phyloP scores from a whole-genome alignment of 345 rosid genomes.

The Noccaea bulbosa region DNA sequence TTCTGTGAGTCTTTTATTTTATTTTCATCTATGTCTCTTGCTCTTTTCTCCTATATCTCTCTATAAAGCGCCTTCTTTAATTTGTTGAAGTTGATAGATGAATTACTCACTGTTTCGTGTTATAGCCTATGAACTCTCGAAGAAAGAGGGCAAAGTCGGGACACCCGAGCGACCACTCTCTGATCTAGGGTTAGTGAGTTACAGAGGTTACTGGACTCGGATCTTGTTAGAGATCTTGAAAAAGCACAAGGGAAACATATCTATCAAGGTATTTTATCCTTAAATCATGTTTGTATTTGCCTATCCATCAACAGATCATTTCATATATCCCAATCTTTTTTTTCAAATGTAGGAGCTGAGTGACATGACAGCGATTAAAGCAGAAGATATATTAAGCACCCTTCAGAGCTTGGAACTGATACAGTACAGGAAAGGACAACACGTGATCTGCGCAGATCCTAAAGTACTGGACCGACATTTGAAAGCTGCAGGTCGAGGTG shows the following conservation, averaged over 20 bases:
- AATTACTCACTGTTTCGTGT: not conserved
- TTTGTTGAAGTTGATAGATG: not conserved
- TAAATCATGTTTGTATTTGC: not conserved
- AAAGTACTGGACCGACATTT: constrained; percentile 96
- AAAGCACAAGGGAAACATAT: constrained; percentile 96
- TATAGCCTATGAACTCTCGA: constrained; percentile 96
- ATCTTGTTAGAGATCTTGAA: constrained; percentile 94
- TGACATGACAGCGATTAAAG: constrained; percentile 98
- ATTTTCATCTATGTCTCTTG: not conserved
- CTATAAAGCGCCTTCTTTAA: not conserved
- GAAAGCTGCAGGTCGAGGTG: constrained; percentile 97
- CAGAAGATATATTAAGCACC: constrained; percentile 90
- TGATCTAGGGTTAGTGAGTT: constrained; percentile 93
- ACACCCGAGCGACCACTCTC: constrained; percentile 99
- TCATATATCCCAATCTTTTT: constrained; percentile 5
- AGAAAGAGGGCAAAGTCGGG: constrained; percentile 98
- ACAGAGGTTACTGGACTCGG: constrained; percentile 98
- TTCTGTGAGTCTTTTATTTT: constrained; percentile 69
- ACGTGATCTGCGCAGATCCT: constrained; percentile 97
- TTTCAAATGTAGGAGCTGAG: constrained; percentile 74
- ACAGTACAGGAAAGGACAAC: constrained; percentile 99
- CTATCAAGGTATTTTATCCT: constrained; percentile 73
- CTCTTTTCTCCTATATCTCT: constrained; percentile 4
- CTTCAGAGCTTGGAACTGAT: constrained; percentile 96
- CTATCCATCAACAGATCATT: not conserved